These are phyloP conservation scores for Cymbidium sinense DNA, from an alignment of 106 monocot genomes.

Conservation along the genomic window DNA sequence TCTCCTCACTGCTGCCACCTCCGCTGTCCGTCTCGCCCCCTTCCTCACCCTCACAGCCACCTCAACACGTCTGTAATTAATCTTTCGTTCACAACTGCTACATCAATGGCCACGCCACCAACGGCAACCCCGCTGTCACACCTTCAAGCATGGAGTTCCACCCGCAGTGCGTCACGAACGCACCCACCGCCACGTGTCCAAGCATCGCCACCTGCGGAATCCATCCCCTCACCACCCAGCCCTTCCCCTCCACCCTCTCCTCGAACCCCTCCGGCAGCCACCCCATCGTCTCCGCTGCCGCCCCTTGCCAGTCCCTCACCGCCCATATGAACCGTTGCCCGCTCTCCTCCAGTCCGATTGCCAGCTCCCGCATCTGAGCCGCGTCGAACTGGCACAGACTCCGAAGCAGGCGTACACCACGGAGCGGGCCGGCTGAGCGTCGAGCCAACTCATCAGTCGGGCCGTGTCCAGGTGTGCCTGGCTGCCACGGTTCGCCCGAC, in stretches of 20 bases:
- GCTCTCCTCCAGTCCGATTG: slow-evolving; percentile 16
- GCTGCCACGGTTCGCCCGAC: neutral
- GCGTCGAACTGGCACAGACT: slow-evolving; percentile 26
- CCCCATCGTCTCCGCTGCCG: slow-evolving; percentile 1
- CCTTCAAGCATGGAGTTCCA: slow-evolving; percentile 21
- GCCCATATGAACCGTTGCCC: slow-evolving; percentile 22
- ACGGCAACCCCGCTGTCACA: slow-evolving; percentile 7
- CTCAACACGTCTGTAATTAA: slow-evolving; percentile 12
- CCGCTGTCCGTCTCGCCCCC: neutral
- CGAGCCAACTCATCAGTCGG: slow-evolving; percentile 26
- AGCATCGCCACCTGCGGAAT: slow-evolving; percentile 15
- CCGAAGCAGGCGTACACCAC: slow-evolving; percentile 50
- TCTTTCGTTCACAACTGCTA: slow-evolving; percentile 24
- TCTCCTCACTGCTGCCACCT: slow-evolving; percentile 10
- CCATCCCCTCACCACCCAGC: slow-evolving; percentile 21
- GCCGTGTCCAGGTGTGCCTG: neutral
- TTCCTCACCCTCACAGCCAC: slow-evolving; percentile 15
- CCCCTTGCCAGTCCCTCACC: neutral
- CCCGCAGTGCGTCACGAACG: slow-evolving; percentile 18
- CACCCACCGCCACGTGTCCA: slow-evolving; percentile 34
- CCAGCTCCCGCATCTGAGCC: slow-evolving; percentile 34
- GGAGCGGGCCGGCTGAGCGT: slow-evolving; percentile 16
- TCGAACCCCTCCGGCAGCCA: slow-evolving; percentile 19
- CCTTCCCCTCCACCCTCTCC: slow-evolving; percentile 17
- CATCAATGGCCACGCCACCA: slow-evolving; percentile 22